Conservation (phyloP, 2,329 filamentous ascomycete genomes). For the Fusarium succisae region DNA sequence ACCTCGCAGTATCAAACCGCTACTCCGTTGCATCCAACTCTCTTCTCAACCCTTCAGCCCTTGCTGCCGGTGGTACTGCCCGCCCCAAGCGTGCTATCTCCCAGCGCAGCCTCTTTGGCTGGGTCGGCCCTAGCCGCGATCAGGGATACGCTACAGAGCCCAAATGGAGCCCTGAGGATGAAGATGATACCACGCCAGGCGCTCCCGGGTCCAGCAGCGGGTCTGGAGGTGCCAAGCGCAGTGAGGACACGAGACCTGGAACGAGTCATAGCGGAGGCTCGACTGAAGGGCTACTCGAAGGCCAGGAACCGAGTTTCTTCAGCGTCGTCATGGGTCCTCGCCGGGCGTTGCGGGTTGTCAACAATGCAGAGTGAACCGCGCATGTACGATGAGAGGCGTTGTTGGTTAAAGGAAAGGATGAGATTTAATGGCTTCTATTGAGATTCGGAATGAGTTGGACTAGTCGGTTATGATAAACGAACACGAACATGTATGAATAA, state of each 20-base stretch:
- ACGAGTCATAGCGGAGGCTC: constrained; percentile 57
- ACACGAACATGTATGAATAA: constrained; percentile 21
- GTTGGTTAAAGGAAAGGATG: neutral
- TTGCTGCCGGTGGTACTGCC: neutral
- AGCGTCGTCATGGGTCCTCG: constrained; percentile 74
- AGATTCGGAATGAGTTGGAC: neutral
- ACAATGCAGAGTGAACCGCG: constrained; percentile 52
- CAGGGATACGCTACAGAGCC: constrained; percentile 41
- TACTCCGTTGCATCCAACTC: constrained; percentile 58
- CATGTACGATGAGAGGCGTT: neutral
- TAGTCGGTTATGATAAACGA: constrained; percentile 22
- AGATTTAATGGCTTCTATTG: neutral
- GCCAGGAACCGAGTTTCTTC: constrained; percentile 76
- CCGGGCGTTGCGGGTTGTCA: constrained; percentile 75
- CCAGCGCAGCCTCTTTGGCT: constrained; percentile 43
- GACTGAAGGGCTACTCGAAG: constrained; percentile 57
- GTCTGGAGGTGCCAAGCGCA: constrained; percentile 32
- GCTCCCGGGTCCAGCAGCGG: constrained; percentile 36
- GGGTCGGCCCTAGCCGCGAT: constrained; percentile 45
- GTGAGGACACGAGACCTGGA: constrained; percentile 42
- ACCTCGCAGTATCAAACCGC: constrained; percentile 72
- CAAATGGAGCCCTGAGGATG: constrained; percentile 43
- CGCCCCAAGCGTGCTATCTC: constrained; percentile 25
- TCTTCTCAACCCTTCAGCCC: constrained; percentile 41
- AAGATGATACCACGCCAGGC: constrained; percentile 37